Evolutionary conservation across 78 protist genomes (phyloP).

Genomic region (Dictyostelium purpureum): DNA sequence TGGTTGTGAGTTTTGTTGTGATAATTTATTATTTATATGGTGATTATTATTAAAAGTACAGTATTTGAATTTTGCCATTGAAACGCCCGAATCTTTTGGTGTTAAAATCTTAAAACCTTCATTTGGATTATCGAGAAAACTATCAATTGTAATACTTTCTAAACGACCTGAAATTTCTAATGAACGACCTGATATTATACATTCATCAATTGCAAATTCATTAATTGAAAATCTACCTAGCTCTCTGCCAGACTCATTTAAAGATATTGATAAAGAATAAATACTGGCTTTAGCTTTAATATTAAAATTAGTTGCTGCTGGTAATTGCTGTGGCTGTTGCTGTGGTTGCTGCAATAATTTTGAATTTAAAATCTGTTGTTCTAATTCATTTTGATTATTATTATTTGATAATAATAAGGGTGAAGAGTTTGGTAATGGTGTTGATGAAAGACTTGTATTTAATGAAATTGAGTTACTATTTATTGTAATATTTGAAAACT

Average conservation of each 20-base stretch:
- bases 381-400: not conserved
- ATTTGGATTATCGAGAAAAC: constrained; percentile 1
- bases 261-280: constrained; percentile 57
- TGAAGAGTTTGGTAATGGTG: not conserved
- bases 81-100: constrained; percentile 41
- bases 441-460: not conserved
- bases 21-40: not conserved
- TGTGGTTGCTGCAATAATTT: not conserved
- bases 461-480: not conserved
- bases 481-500: not conserved
- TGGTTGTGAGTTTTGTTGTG: not conserved
- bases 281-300: constrained; percentile 58
- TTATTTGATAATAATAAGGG: not conserved
- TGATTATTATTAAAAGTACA: not conserved
- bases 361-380: not conserved
- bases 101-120: constrained; percentile 58
- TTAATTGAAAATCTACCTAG: constrained; percentile 58
- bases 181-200: constrained; percentile 47
- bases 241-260: constrained; percentile 49
- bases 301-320: not conserved
- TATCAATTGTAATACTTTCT: constrained; percentile 49
- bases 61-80: constrained; percentile 72
- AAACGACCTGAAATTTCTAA: constrained; percentile 22
- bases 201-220: constrained; percentile 23
- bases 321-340: too few species aligned